Evolutionary conservation across 306 rosid species (phyloP), one percentile per base, ranked within the genome.

Genomic region (Castanospermum australe): DNA sequence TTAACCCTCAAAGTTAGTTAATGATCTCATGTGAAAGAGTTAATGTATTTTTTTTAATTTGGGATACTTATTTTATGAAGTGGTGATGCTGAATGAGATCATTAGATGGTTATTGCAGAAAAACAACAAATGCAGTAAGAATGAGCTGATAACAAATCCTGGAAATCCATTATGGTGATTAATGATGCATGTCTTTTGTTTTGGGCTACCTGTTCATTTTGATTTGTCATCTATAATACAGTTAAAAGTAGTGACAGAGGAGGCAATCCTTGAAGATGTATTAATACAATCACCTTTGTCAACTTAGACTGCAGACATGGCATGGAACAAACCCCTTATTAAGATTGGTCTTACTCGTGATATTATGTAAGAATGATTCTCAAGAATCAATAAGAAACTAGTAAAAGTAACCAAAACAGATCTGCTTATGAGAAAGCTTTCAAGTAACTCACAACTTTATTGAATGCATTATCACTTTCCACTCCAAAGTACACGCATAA

Each of bases 371-470:
- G 66, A 67, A 35, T 25, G 33, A 22, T 42, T 68, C 35, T 35
- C 68, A 56, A 38, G 21, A 48, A 52, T 73, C 55, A 55, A 85
- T 24, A 44, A 36, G 48, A 59, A 73, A 83, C 57, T 75, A 48
- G 70, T 57, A 71, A 75, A 75, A 64, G 70, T 64, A 48, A 69
- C 63, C 67, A 65, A 84, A 50, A 52, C 50, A 51, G 75, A 15
- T 45, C 59, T 54, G 67, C 71, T 54, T 81, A 65, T 65, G 42
- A 17, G 41, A 61, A 80, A 84, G 66, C 45, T 62, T 51, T 57
- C 59, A 68, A 71, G 18, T 59, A 88, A 85, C 67, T 70, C 79
- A 87, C 82, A 79, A 20, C 39, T 68, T 77, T 81, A 85, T 60
- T 62, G 47, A 73, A 54, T 76, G 73, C 71, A 81, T 52, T 30